These are phyloP conservation scores for Ceratocystis albifundus DNA, from an alignment of 2,329 filamentous ascomycete species.

Conservation along the genomic window DNA sequence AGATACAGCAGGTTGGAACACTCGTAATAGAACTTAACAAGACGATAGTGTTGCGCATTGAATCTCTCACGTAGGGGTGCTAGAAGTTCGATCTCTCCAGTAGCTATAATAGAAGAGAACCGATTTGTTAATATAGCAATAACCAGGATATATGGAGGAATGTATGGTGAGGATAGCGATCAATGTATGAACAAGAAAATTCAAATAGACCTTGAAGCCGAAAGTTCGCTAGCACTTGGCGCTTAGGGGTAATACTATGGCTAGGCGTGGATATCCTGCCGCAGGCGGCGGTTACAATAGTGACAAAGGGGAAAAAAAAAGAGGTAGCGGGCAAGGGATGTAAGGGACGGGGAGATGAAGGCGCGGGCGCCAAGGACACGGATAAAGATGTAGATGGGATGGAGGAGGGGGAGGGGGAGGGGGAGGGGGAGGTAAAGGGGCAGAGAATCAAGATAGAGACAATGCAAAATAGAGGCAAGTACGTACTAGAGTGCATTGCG, in stretches of 20 bases:
- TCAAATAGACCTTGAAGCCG: too few species aligned
- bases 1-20: slow-evolving; percentile 95
- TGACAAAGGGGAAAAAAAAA: not conserved
- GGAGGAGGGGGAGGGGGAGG: too few species aligned
- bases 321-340: not conserved
- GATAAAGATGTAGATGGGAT: too few species aligned
- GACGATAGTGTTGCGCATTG: slow-evolving; percentile 88
- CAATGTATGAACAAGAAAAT: too few species aligned
- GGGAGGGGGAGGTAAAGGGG: too few species aligned
- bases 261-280: too few species aligned
- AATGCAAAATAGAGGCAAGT: not conserved
- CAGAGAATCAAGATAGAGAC: too few species aligned
- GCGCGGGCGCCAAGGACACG: too few species aligned
- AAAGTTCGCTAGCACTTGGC: too few species aligned
- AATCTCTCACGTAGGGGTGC: slow-evolving; percentile 80
- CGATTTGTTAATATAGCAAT: slow-evolving; percentile 25
- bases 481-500: slow-evolving; percentile 87
- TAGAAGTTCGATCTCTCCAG: slow-evolving; percentile 85
- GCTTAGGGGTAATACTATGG: too few species aligned
- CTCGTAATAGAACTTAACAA: slow-evolving; percentile 98
- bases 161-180: too few species aligned
- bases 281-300: not conserved
- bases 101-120: slow-evolving; percentile 41
- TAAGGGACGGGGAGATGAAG: too few species aligned
- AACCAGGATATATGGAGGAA: not conserved